Percentiles rank a stretch among this genome's conserved stretches.
phyloP scores from a whole-genome alignment of 202 grass and related monocot genomes.

The Alloteropsis angusta region DNA sequence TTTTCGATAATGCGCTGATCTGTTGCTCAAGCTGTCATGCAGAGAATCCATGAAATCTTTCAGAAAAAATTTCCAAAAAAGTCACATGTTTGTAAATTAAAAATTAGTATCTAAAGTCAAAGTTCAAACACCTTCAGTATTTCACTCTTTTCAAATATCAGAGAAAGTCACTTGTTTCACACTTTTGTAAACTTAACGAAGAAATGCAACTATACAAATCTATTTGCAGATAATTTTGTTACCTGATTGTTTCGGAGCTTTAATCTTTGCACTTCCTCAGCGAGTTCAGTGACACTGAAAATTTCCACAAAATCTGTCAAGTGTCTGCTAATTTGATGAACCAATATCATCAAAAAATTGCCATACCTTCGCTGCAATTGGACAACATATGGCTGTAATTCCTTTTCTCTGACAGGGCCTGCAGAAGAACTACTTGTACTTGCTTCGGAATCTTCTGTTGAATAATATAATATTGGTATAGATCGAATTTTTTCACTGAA shows the following conservation, averaged over 20 bases:
- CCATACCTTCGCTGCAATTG: slow-evolving; percentile 70
- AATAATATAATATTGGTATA: slow-evolving; percentile 34
- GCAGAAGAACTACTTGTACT: slow-evolving; percentile 29
- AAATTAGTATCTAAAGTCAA: neutral
- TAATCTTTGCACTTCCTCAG: slow-evolving; percentile 62
- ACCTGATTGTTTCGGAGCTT: slow-evolving; percentile 69
- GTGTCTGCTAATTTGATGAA: slow-evolving; percentile 4
- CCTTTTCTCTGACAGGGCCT: slow-evolving; percentile 50
- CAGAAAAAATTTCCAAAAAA: neutral
- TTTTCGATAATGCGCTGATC: slow-evolving; percentile 51
- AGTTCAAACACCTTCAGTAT: neutral
- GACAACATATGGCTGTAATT: slow-evolving; percentile 50
- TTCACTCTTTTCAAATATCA: neutral
- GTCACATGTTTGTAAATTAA: neutral
- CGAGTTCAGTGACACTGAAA: slow-evolving; percentile 53
- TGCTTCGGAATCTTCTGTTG: slow-evolving; percentile 38
- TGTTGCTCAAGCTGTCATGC: slow-evolving; percentile 58
- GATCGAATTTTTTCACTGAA: slow-evolving; percentile 6
- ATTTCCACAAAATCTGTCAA: slow-evolving; percentile 15
- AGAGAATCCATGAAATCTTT: neutral
- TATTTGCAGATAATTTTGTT: neutral
- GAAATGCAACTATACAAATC: neutral
- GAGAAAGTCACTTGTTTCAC: neutral
- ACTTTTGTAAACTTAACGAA: neutral
- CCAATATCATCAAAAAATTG: neutral